Evolutionary conservation across 768 basidiomycete species (phyloP), one percentile per base, ranked within the genome.

Genomic region (Boletus barrowsii): DNA sequence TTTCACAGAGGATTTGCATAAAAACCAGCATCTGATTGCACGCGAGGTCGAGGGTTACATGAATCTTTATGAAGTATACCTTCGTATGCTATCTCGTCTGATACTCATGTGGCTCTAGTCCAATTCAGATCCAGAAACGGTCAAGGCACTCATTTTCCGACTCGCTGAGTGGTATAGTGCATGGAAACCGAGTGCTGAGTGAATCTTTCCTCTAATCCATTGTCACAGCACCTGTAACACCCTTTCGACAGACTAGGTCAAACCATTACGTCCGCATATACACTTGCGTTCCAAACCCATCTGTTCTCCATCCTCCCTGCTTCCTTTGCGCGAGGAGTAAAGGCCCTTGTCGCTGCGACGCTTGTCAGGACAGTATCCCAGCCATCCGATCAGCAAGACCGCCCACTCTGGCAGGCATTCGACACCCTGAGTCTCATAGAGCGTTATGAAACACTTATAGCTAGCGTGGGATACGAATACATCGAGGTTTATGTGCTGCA

Each of bases 381-480:
- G 26, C 60, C 67, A 1, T 59, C 66, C 8, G 66, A 69, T 17
- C 68, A 72, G 2, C 70, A 62, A 26, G 72, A 76, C 36, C 51
- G 62, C 11, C 26, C 63, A 15, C 65, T 87, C 33, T 85, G 87
- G 85, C 70, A 73, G 18, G 72, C 83, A 2, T 84, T 90, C 55
- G 87, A 87, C 51, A 72, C 73, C 1, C 79, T 96, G 0, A 90
- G 89, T 5, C 74, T 96, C 10, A 76, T 90, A 26, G 88, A 91
- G 56, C 84, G 91, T 29, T 93, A 88, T 64, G 93, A 95, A 63
- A 81, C 83, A 8, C 80, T 93, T 53, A 83, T 98, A 29, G 84
- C 89, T 18, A 84, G 83, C 47, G 87, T 94, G 4, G 90, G 91
- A 29, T 93, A 93, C 59, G 88, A 90, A 63, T 83, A 85, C 60